Base-by-base conservation (phyloP, 2,329 filamentous ascomycete genomes). In the Alternaria sp. region DNA sequence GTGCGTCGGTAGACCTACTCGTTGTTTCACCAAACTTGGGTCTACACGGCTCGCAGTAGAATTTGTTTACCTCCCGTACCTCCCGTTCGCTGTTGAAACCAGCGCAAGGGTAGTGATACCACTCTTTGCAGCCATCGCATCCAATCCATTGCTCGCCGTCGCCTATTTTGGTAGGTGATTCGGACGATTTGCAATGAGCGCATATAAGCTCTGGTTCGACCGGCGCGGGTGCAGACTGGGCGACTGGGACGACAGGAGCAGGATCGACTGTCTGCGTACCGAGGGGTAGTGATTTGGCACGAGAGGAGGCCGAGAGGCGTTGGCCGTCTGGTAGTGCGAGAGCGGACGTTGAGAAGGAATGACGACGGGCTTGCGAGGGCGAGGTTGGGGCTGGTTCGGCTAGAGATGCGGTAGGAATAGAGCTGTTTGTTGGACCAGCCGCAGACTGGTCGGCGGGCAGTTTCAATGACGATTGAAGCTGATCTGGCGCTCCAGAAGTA, bases 81-180 rank as follows among this genome's bases (percentile, higher is more conserved):
- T 89, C 86, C 26, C 84, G 81, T 63, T 86, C 85, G 66, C 82
- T 88, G 71, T 85, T 86, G 74, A 90, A 88, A 3, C 86, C 87
- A 49, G 87, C 87, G 71, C 88, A 90, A 52, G 86, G 83, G 59
- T 86, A 86, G 75, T 90, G 88, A 69, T 86, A 89, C 88, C 88
- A 90, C 56, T 81, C 81, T 69, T 88, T 87, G 76, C 88, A 90
- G 26, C 86, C 87, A 72, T 90, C 87, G 70, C 88, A 90, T 40
- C 84, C 85, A 61, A 90, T 88, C 88, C 88, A 90, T 54, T 85
- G 81, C 62, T 88, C 84, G 58, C 82, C 79, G 52, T 86, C 85
- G 10, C 79, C 80, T 33, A 81, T 81, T 23, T 79, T 74, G 34
- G 82, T 80, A 50, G 83, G 81, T 21, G 85, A 82, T 44, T 85